A percentile compares a stretch with the other conserved stretches of the same genome.
Conservation (phyloP, 192 early-diverging fungal species). For the Ambispora gerdemannii region DNA sequence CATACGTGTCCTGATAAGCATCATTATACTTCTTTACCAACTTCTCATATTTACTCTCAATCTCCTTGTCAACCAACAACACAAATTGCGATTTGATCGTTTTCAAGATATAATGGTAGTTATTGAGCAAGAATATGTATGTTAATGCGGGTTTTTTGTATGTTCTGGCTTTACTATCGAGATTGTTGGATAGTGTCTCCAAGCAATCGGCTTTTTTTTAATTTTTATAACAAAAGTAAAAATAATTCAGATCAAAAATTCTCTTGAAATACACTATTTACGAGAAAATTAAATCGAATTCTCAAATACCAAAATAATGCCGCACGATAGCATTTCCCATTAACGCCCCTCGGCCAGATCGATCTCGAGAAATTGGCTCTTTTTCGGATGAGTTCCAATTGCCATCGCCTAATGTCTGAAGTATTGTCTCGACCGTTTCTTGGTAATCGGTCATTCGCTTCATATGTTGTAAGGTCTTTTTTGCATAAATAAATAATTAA, state of each 20-base stretch:
- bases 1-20: constrained; percentile 46
- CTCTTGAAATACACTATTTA: background rate
- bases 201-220: constrained; percentile 49
- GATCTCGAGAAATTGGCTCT: constrained; percentile 28
- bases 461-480: constrained; percentile 60
- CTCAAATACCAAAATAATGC: constrained; percentile 37
- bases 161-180: constrained; percentile 66
- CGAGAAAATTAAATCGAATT: background rate
- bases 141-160: constrained; percentile 71
- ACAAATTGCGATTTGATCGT: constrained; percentile 53
- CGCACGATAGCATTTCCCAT: constrained; percentile 32
- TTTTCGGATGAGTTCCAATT: constrained; percentile 50
- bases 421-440: constrained; percentile 54
- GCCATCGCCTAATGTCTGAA: constrained; percentile 53
- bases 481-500: no score
- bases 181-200: constrained; percentile 50
- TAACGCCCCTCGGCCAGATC: constrained; percentile 19
- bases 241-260: background rate
- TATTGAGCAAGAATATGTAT: constrained; percentile 77
- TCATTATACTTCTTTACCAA: constrained; percentile 50
- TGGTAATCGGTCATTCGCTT: constrained; percentile 56
- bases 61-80: constrained; percentile 50
- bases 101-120: constrained; percentile 73
- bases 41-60: constrained; percentile 51
- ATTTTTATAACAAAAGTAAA: no score